Conservation (phyloP, 1,284 basidiomycete genomes). For the Somion occarium region DNA sequence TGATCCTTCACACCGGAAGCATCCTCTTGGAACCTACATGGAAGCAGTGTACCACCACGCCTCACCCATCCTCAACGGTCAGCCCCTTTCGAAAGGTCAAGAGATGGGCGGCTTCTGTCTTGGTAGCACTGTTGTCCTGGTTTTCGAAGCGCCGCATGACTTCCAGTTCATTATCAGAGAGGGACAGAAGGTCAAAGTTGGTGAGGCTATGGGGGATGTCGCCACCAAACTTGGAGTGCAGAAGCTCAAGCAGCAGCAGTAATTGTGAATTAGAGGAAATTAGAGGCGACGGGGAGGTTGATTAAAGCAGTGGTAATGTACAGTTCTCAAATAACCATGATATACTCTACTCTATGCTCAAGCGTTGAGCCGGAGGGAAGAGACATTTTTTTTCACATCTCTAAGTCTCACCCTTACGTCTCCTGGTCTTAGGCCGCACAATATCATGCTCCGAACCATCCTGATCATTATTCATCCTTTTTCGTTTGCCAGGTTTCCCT, state of each 20-base stretch:
- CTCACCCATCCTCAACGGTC: conserved; percentile 79
- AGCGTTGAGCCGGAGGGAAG: too few relatives aligned
- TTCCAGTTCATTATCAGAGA: conserved; percentile 82
- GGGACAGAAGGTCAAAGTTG: conserved; percentile 88
- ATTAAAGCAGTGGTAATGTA: too few relatives aligned
- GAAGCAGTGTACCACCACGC: conserved; percentile 90
- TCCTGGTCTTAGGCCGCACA: too few relatives aligned
- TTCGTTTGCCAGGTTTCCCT: too few relatives aligned
- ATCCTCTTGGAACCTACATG: conserved; percentile 85
- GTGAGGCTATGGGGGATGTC: conserved; percentile 68
- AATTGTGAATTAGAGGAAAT: background rate
- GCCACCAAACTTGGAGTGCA: background rate
- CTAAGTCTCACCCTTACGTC: too few relatives aligned
- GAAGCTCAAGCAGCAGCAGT: background rate
- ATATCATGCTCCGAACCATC: too few relatives aligned
- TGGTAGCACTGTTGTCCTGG: conserved; percentile 93
- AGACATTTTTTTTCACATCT: too few relatives aligned
- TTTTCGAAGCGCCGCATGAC: conserved; percentile 89
- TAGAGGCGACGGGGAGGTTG: too few relatives aligned
- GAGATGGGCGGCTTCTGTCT: conserved; percentile 98
- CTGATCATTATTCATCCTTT: too few relatives aligned
- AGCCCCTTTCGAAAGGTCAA: conserved; percentile 83
- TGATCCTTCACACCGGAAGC: conserved; percentile 53
- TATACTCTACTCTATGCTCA: too few relatives aligned
- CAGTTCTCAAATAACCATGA: too few relatives aligned